These are phyloP conservation scores for Tripterygium wilfordii DNA, from an alignment of 177 flowering plant genomes.

Conservation along the genomic window DNA sequence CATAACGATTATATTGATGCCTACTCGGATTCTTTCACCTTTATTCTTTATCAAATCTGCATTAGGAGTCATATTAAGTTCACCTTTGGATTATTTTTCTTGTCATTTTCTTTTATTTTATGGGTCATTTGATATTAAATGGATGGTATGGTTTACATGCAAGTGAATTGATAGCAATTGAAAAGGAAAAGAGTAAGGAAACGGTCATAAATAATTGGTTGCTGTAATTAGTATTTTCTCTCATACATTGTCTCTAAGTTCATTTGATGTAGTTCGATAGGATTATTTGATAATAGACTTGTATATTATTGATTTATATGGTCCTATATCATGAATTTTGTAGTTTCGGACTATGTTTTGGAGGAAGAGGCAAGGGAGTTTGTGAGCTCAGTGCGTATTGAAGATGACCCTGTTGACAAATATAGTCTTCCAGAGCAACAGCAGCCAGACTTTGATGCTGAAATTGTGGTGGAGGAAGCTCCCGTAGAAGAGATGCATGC, in stretches of 20 bases:
- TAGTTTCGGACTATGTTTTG: conserved; percentile 49
- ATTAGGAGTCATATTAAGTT: background rate
- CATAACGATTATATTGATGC: too few relatives aligned
- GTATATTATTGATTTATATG: background rate
- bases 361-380: conserved; percentile 47
- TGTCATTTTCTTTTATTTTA: too few relatives aligned
- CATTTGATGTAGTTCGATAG: too few relatives aligned
- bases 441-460: conserved; percentile 39
- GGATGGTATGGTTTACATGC: too few relatives aligned
- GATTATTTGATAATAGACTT: background rate
- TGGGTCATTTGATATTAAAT: too few relatives aligned
- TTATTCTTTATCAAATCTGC: too few relatives aligned
- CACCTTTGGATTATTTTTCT: background rate
- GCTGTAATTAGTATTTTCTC: too few relatives aligned
- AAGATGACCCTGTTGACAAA: conserved; percentile 44
- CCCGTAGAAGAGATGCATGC: conserved; percentile 38
- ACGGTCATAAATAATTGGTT: too few relatives aligned
- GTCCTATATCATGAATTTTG: conserved; percentile 7
- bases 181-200: too few relatives aligned
- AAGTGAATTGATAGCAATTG: too few relatives aligned
- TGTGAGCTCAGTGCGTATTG: conserved; percentile 29
- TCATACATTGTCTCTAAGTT: too few relatives aligned
- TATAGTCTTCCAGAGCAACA: conserved; percentile 52
- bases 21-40: too few relatives aligned
- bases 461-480: conserved; percentile 43